These are phyloP conservation scores for Geranomyces michiganensis DNA, from an alignment of 192 early-diverging fungal genomes.

Conservation along the genomic window DNA sequence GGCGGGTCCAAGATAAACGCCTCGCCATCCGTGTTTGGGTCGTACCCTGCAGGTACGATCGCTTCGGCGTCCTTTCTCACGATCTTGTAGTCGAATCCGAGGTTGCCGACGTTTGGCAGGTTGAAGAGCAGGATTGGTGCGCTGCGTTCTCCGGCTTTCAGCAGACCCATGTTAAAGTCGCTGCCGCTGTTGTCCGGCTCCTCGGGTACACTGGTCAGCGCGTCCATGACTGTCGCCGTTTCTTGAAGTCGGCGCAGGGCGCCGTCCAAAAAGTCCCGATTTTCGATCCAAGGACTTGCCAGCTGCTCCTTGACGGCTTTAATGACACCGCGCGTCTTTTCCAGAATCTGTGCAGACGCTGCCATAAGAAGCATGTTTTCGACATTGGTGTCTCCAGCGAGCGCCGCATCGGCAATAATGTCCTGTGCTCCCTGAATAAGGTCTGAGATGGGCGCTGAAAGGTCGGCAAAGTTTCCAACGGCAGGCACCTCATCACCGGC, in stretches of 20 bases:
- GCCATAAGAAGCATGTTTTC: conserved; percentile 39
- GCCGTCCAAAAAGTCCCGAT: conserved; percentile 52
- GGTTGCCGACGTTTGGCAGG: conserved; percentile 59
- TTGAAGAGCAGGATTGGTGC: conserved; percentile 51
- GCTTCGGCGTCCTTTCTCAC: conserved; percentile 31
- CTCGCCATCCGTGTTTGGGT: conserved; percentile 17
- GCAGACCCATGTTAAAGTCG: conserved; percentile 52
- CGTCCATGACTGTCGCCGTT: conserved; percentile 51
- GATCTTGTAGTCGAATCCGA: conserved; percentile 52
- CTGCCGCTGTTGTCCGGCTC: conserved; percentile 36
- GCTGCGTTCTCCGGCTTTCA: conserved; percentile 47
- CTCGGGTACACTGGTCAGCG: conserved; percentile 28
- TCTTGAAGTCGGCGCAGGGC: conserved; percentile 49
- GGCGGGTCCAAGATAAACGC: conserved; percentile 42
- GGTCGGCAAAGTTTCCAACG: not conserved
- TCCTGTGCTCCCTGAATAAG: conserved; percentile 44
- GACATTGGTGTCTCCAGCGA: conserved; percentile 23
- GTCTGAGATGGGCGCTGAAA: conserved; percentile 37
- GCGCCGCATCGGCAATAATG: conserved; percentile 29
- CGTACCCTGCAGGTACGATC: conserved; percentile 42
- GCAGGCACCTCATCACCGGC: not conserved
- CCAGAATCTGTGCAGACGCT: conserved; percentile 40
- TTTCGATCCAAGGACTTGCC: conserved; percentile 52
- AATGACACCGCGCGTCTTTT: conserved; percentile 50
- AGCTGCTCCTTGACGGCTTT: conserved; percentile 58